phyloP scores from a whole-genome alignment of 495 filamentous ascomycete species.

The Antarctomyces pellizariae region DNA sequence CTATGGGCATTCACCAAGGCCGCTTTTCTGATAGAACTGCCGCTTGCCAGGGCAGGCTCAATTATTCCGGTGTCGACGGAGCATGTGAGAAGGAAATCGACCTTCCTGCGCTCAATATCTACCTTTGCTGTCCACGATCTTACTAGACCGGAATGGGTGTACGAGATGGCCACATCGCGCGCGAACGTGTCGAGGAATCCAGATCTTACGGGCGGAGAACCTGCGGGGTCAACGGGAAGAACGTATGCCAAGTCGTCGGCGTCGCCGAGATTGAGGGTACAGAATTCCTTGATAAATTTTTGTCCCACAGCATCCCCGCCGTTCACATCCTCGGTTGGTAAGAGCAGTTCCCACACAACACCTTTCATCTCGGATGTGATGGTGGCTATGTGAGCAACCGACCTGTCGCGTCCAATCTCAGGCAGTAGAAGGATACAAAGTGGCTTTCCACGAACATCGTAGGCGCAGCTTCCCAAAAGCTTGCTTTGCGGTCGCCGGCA shows the following conservation, averaged over 20 bases:
- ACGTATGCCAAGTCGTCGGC: conserved; percentile 62
- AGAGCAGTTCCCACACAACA: conserved; percentile 59
- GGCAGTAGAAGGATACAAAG: conserved; percentile 66
- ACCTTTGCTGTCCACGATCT: conserved; percentile 74
- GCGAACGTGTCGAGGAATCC: conserved; percentile 76
- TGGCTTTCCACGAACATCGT: conserved; percentile 42
- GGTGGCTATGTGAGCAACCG: conserved; percentile 48
- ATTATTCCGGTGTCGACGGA: conserved; percentile 58
- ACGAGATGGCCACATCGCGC: conserved; percentile 70
- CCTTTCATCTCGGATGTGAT: conserved; percentile 66
- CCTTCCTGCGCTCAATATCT: conserved; percentile 24
- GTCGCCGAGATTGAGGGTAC: conserved; percentile 44
- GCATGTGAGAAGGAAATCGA: conserved; percentile 71
- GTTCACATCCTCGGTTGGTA: conserved; percentile 20
- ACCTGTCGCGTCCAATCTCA: conserved; percentile 27
- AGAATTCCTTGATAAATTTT: conserved; percentile 49
- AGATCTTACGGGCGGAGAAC: conserved; percentile 42
- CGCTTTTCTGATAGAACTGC: conserved; percentile 68
- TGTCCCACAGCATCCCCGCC: conserved; percentile 15
- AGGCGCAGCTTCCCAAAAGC: conserved; percentile 32
- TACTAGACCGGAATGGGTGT: conserved; percentile 50
- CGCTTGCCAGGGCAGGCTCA: conserved; percentile 57
- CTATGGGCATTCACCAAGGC: conserved; percentile 52
- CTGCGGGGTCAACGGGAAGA: conserved; percentile 75
- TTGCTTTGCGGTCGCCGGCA: conserved; percentile 30